Evolutionary conservation across 345 rosid genomes (phyloP), one percentile per base, ranked within the genome.

Genomic region (Rhodamnia rubescens): DNA sequence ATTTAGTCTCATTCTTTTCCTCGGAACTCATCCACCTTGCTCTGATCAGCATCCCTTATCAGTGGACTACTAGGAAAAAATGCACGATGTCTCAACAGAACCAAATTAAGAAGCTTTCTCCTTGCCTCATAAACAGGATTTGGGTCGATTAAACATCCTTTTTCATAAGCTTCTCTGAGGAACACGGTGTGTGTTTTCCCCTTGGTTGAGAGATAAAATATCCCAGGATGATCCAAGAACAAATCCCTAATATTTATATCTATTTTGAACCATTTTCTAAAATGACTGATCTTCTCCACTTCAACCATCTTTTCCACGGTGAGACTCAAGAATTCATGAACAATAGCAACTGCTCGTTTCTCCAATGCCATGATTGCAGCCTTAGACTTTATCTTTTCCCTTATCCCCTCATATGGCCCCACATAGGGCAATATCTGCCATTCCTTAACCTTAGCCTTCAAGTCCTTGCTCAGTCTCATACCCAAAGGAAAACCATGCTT

Each of bases 211-310:
- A 95, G 82, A 87, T 94, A 95, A 91, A 94, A 95, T 74, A 96
- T 90, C 5, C 98, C 98, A 1, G 98, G 98, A 85, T 96, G 98
- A 92, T 95, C 98, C 91, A 97, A 91, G 91, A 97, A 94, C 92
- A 96, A 88, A 88, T 96, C 98, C 91, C 98, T 90, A 12, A 95
- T 90, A 85, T 96, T 97, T 84, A 96, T 86, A 87, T 96, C 98
- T 87, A 97, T 93, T 86, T 93, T 94, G 54, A 95, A 95, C 82
- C 94, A 92, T 84, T 93, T 94, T 88, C 98, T 93, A 85, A 94
- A 97, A 88, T 95, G 98, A 85, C 99, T 97, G 22, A 96, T 94
- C 92, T 96, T 95, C 86, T 97, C 98, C 86, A 95, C 98, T 85
- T 93, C 98, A 87, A 97, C 96, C 96, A 92, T 93, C 90, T 94